Evolutionary conservation across 495 filamentous ascomycete genomes (phyloP).

Genomic region (Penicillium roqueforti): DNA sequence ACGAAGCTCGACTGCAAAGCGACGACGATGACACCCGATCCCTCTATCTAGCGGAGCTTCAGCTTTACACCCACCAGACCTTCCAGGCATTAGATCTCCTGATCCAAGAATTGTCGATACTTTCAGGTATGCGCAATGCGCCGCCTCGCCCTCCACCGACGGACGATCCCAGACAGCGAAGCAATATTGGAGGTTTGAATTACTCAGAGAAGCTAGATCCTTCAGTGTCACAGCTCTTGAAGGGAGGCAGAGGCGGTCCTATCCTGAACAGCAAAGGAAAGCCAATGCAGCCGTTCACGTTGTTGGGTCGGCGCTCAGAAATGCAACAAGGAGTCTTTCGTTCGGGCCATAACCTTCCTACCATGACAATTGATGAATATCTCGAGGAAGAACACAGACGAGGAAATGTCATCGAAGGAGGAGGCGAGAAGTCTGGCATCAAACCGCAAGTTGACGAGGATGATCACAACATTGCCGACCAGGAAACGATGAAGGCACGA

Average conservation of each 20-base stretch:
- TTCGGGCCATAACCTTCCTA: slow-evolving; percentile 87
- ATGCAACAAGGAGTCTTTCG: slow-evolving; percentile 82
- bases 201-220: slow-evolving; percentile 77
- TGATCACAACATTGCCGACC: slow-evolving; percentile 76
- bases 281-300: slow-evolving; percentile 85
- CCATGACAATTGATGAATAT: slow-evolving; percentile 98
- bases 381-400: slow-evolving; percentile 81
- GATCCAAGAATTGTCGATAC: slow-evolving; percentile 75
- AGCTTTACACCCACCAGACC: slow-evolving; percentile 68
- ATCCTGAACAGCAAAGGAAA: slow-evolving; percentile 78
- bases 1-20: slow-evolving; percentile 54
- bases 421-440: slow-evolving; percentile 71
- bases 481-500: slow-evolving; percentile 86
- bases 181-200: slow-evolving; percentile 31
- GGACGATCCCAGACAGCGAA: slow-evolving; percentile 51
- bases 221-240: slow-evolving; percentile 52
- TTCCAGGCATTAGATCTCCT: slow-evolving; percentile 84
- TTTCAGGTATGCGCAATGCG: slow-evolving; percentile 61
- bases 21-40: slow-evolving; percentile 78
- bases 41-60: slow-evolving; percentile 70
- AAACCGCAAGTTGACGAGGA: slow-evolving; percentile 80
- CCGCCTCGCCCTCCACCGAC: slow-evolving; percentile 22
- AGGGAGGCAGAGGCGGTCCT: slow-evolving; percentile 58
- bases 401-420: slow-evolving; percentile 82
- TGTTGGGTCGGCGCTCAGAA: slow-evolving; percentile 72